These are phyloP conservation scores for Mitragyna speciosa DNA, from an alignment of 257 asterid genomes.

Conservation along the genomic window DNA sequence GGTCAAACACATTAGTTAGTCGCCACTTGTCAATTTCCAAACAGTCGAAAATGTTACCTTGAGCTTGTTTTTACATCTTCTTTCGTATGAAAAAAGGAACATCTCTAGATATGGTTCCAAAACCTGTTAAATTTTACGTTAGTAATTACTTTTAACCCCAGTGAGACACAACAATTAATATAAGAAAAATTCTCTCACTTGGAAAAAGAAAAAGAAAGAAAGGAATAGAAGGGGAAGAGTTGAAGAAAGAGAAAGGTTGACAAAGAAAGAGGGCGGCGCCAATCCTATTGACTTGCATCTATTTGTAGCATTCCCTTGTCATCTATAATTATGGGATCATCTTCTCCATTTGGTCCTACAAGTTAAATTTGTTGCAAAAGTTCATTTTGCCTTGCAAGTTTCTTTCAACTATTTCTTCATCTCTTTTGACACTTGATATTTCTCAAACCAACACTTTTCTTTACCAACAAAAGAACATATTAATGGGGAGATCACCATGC, in stretches of 20 bases:
- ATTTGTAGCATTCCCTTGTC: constrained; percentile 18
- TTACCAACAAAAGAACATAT: neutral
- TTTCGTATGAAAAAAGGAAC: neutral
- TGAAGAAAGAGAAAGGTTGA: constrained; percentile 16
- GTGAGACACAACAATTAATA: constrained; percentile 12
- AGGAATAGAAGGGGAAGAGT: constrained; percentile 1
- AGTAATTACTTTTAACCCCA: neutral
- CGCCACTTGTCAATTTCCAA: constrained; percentile 39
- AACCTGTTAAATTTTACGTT: neutral
- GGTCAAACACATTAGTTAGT: constrained; percentile 49
- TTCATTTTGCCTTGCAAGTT: constrained; percentile 16
- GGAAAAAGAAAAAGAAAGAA: too few species aligned
- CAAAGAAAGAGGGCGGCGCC: constrained; percentile 60
- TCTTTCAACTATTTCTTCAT: neutral
- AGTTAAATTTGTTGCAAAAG: constrained; percentile 26
- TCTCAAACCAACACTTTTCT: neutral
- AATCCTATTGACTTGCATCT: constrained; percentile 59
- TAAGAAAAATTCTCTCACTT: too few species aligned
- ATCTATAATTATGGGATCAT: constrained; percentile 43
- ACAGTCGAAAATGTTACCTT: constrained; percentile 17
- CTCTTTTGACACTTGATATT: neutral
- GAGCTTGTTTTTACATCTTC: neutral
- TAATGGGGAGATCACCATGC: constrained; percentile 86
- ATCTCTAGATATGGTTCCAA: neutral
- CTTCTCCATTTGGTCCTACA: constrained; percentile 36